Percentiles rank a stretch among this genome's conserved stretches.
phyloP scores from a whole-genome alignment of 2,329 filamentous ascomycete species.

The Ploettnerulaceae sp. region DNA sequence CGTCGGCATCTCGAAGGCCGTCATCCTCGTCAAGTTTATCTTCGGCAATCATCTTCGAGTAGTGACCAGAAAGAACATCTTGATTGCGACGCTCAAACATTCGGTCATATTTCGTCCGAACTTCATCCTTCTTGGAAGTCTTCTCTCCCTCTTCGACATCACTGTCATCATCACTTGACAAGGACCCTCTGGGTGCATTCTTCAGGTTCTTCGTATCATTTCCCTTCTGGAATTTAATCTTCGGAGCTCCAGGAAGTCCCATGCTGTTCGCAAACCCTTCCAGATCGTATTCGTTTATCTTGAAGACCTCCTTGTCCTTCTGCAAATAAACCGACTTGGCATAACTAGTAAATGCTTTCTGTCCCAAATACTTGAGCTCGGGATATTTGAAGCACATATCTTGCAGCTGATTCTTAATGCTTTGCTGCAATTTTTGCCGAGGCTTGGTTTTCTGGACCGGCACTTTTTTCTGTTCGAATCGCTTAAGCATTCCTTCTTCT shows the following conservation, averaged over 20 bases:
- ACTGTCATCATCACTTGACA: slow-evolving; percentile 58
- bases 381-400: slow-evolving; percentile 95
- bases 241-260: slow-evolving; percentile 83
- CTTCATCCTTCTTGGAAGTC: slow-evolving; percentile 58
- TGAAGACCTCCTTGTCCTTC: slow-evolving; percentile 87
- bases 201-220: slow-evolving; percentile 83
- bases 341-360: slow-evolving; percentile 94
- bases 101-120: slow-evolving; percentile 91
- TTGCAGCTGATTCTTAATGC: slow-evolving; percentile 78
- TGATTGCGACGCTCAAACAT: slow-evolving; percentile 98
- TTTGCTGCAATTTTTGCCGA: slow-evolving; percentile 82
- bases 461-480: slow-evolving; percentile 84
- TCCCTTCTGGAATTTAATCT: slow-evolving; percentile 89
- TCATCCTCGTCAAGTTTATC: slow-evolving; percentile 44
- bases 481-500: slow-evolving; percentile 82
- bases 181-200: slow-evolving; percentile 68
- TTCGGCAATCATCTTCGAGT: slow-evolving; percentile 74
- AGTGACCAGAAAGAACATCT: slow-evolving; percentile 90
- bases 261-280: slow-evolving; percentile 82
- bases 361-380: slow-evolving; percentile 88
- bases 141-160: slow-evolving; percentile 51
- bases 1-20: slow-evolving; percentile 48
- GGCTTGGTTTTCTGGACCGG: slow-evolving; percentile 83
- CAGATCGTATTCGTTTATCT: slow-evolving; percentile 74
- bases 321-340: slow-evolving; percentile 80